Base-by-base conservation (phyloP, 352 stramenopile species). In the Pythium sukuiense region DNA sequence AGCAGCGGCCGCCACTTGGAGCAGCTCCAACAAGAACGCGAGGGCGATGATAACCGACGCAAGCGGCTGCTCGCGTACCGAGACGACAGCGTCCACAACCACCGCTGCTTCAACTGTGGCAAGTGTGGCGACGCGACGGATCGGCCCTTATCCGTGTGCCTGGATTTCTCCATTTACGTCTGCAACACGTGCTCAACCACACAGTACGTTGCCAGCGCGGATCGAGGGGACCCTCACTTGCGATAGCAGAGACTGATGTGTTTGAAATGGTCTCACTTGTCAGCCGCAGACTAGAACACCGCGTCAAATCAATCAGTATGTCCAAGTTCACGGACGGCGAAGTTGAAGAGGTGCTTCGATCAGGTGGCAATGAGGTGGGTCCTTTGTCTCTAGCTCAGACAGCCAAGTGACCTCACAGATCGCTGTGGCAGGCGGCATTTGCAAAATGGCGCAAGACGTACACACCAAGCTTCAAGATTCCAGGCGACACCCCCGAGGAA, bases 251-350 rank as follows among this genome's bases (percentile, higher is more conserved):
- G 48, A 33, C 48, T 24, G n/a, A 18, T 30, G 6, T 33, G 48
- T 5, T 20, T 55, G 9, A n/a, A 3, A 55, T n/a, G 8, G 26
- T 30, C n/a, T 9, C n/a, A 16, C 29, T 39, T 56, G 12, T 12
- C 55, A 60, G 55, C 26, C 32, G 30, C 6, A 7, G 24, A 35
- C 8, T 26, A 16, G 55, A 43, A 20, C 55, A 60, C 55, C 37
- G 55, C 18, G 55, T 60, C 32, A 60, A 60, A n/a, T 50, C 32
- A 2, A 60, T 60, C 26, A 35, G 8, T 6, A 60, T 60, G 55
- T 50, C 55, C 55, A 60, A 60, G 55, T 60, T 60, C 55, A 60
- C 32, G 9, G 55, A 60, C 26, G 27, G 41, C 13, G 55, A 60
- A 30, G 55, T 60, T 7, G 55, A 43, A 3, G 24, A 26, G 7